Evolutionary conservation across 2,329 filamentous ascomycete species (phyloP).

Genomic region (Phyllosticta ampelicida): DNA sequence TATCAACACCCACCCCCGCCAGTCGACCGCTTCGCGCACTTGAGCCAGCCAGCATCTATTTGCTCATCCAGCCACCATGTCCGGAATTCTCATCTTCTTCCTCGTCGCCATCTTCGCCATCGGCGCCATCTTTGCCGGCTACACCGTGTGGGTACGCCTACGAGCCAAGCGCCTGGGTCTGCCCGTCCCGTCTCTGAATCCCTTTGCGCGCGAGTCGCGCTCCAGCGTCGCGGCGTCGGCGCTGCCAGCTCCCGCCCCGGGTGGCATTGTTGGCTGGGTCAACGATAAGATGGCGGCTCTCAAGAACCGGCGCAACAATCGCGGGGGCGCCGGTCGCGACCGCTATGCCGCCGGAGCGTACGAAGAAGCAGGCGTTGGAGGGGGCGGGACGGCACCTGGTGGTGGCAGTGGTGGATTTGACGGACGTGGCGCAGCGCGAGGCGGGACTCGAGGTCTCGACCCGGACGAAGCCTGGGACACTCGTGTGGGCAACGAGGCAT

Average conservation of each 20-base stretch:
- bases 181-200: constrained; percentile 60
- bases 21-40: not conserved
- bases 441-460: constrained; percentile 44
- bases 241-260: constrained; percentile 39
- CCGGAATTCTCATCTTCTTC: constrained; percentile 19
- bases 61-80: constrained; percentile 1
- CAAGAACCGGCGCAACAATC: constrained; percentile 45
- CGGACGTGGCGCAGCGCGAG: constrained; percentile 37
- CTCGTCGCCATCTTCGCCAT: constrained; percentile 66
- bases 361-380: constrained; percentile 49
- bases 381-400: constrained; percentile 16
- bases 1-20: not conserved
- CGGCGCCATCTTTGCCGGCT: constrained; percentile 53
- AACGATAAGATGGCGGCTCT: constrained; percentile 53
- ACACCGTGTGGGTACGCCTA: constrained; percentile 60
- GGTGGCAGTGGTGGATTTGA: constrained; percentile 26
- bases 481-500: constrained; percentile 63
- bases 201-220: constrained; percentile 44
- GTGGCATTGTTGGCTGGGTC: constrained; percentile 63
- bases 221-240: constrained; percentile 15
- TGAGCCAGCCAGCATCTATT: not conserved
- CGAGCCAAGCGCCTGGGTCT: constrained; percentile 65
- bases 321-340: not conserved
- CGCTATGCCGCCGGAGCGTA: constrained; percentile 61
- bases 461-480: constrained; percentile 82